Base-by-base conservation (phyloP, 1,284 basidiomycete genomes). In the Xerocomus amazonicus region DNA sequence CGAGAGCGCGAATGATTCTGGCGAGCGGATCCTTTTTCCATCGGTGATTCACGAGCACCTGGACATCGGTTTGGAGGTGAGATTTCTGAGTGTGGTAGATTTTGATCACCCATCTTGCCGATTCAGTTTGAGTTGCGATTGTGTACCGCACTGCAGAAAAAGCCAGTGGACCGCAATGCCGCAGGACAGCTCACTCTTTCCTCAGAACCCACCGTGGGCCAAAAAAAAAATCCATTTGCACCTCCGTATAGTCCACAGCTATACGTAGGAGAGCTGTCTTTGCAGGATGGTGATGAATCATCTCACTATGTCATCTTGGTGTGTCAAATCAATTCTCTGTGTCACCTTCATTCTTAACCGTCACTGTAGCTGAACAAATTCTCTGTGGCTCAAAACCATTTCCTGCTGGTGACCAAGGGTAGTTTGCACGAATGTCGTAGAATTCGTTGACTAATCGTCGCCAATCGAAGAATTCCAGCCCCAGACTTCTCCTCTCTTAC, bases 321-420 rank as follows among this genome's bases (percentile, higher is more conserved):
- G 59, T 65, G 84, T 74, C 36, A 14, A 9, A 7, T 43, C 16
- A 27, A 19, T 37, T 26, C 10, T 19, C 31, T 6, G 40, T 23
- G 16, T 53, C 34, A 6, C 19, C 36, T 47, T 23, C 17, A 26
- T 42, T 45, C 35, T 9, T 52, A 26, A 50, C 32, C 5, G 38
- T 36, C 46, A 12, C 12, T 17, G 50, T 23, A 92, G 90, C 68
- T 92, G 58, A 92, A 92, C 70, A 92, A 91, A 63, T 95, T 80
- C 65, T 84, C 89, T n/a, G 79, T 94, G 9, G 77, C 90, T 14
- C 84, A 84, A 0, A 74, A 83, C 43, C 92, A 96, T 65, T 90
- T 94, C 61, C 73, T 95, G 17, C 67, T 94, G 45, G 80, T 88
- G 39, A 87, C 87, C 14, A 90, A 88, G 78, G 84, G 89, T 87